Base-by-base conservation (phyloP, 2,329 filamentous ascomycete genomes). In the Trichothecium roseum region DNA sequence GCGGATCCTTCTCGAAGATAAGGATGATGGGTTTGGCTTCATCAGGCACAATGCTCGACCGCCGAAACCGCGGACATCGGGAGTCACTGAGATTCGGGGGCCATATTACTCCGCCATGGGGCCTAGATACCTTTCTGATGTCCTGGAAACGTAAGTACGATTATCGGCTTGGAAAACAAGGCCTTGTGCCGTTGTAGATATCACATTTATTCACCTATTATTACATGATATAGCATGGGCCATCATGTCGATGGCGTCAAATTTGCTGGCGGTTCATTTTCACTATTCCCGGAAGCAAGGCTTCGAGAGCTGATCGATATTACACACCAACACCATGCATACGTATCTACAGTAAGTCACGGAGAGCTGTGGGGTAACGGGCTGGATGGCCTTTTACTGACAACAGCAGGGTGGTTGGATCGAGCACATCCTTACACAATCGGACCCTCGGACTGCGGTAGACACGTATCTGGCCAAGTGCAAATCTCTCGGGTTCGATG, bases 101-200 rank as follows among this genome's bases (percentile, higher is more conserved):
- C 69, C 68, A 6, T 73, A 72, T 46, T 74, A 73, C 47, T 65
- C 66, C 0, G 66, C 57, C 4, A 71, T 72, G 63, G 68, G 68
- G 2, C 68, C 66, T 40, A 54, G 63, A 28, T 69, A 72, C 38
- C 51, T 74, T 2, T 50, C 61, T 15, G 69, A 72, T 54, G 57
- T 72, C 3, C 54, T 73, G 2, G 67, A 72, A 41, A 73, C 69
- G 59, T 66, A 46, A 53, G 50, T 28, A n/a, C 12, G n/a, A n/a
- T n/a, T n/a, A n/a, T n/a, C n/a, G n/a, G n/a, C n/a, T n/a, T n/a
- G n/a, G n/a, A n/a, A n/a, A n/a, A n/a, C n/a, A n/a, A n/a, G n/a
- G n/a, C n/a, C n/a, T n/a, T n/a, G n/a, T n/a, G n/a, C n/a, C n/a
- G n/a, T n/a, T n/a, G n/a, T n/a, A n/a, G n/a, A n/a, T n/a, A n/a